phyloP scores from a whole-genome alignment of 805 yeast species.

The Metschnikowia orientalis region DNA sequence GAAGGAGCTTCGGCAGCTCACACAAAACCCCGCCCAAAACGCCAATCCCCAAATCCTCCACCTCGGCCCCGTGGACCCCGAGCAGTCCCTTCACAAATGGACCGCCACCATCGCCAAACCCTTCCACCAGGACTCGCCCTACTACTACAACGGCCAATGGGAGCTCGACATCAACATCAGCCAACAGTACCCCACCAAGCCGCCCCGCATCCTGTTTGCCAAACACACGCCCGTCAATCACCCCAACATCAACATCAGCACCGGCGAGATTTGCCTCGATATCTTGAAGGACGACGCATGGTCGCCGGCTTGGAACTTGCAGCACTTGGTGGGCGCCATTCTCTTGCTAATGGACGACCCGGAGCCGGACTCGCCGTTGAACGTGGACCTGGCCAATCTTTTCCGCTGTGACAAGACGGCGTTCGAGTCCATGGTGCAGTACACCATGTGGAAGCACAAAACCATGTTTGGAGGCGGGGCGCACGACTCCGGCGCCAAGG shows the following conservation, averaged over 20 bases:
- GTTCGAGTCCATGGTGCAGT: conserved; percentile 38
- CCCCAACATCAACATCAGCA: conserved; percentile 36
- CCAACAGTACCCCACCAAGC: conserved; percentile 49
- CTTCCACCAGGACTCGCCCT: conserved; percentile 42
- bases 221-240: conserved; percentile 36
- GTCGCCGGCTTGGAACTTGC: conserved; percentile 73
- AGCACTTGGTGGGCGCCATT: conserved; percentile 53
- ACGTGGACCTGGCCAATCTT: conserved; percentile 64
- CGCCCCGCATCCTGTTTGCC: conserved; percentile 53
- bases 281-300: conserved; percentile 53
- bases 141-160: conserved; percentile 49
- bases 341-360: conserved; percentile 56
- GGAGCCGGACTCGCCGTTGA: conserved; percentile 67
- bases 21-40: conserved; percentile 23
- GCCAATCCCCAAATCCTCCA: conserved; percentile 36
- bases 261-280: conserved; percentile 72
- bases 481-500: conserved; percentile 10
- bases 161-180: conserved; percentile 44
- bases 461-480: conserved; percentile 21
- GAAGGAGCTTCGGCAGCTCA: conserved; percentile 34
- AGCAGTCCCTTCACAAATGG: conserved; percentile 14
- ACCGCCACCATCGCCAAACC: conserved; percentile 21
- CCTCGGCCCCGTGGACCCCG: conserved; percentile 39
- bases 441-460: conserved; percentile 36
- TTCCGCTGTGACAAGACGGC: conserved; percentile 40